Evolutionary conservation across 2,329 filamentous ascomycete species (phyloP).

Genomic region (Neopestalotiopsis clavispora): DNA sequence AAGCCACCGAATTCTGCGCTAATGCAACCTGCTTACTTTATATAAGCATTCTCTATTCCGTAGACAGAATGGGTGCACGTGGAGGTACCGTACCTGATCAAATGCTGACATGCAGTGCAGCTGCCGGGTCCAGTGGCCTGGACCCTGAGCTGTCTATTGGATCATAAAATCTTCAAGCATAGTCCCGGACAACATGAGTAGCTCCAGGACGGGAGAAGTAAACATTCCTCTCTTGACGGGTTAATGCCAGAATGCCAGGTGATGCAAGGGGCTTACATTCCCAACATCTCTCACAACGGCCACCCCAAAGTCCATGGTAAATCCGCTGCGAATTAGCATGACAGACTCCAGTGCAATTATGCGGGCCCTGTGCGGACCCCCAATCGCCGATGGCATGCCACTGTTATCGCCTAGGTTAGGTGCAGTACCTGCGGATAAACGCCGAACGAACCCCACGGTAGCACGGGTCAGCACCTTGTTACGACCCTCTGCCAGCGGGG

Average conservation of each 20-base stretch:
- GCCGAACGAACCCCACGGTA: not conserved
- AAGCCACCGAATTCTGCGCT: not conserved
- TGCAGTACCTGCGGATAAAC: not conserved
- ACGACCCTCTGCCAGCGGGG: not conserved
- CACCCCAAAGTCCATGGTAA: not conserved
- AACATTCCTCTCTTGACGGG: too few species aligned
- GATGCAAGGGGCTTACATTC: too few species aligned
- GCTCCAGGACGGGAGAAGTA: too few species aligned
- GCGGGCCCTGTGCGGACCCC: not conserved
- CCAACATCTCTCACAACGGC: not conserved
- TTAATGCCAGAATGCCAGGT: too few species aligned
- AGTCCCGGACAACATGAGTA: too few species aligned
- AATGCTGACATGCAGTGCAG: too few species aligned
- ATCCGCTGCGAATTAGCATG: not conserved
- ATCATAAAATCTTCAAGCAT: too few species aligned
- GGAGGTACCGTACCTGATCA: not conserved
- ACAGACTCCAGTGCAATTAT: not conserved
- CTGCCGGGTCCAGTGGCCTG: too few species aligned
- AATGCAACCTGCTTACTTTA: slow-evolving; percentile 11
- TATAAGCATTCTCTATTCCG: not conserved
- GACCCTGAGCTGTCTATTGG: too few species aligned
- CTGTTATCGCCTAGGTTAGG: slow-evolving; percentile 11
- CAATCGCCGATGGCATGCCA: not conserved
- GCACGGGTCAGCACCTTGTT: slow-evolving; percentile 13
- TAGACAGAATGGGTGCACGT: not conserved